A percentile compares a stretch with the other conserved stretches of the same genome.
These are phyloP conservation scores for Phytophthora foliorum DNA, from an alignment of 352 stramenopile genomes.

Conservation along the genomic window DNA sequence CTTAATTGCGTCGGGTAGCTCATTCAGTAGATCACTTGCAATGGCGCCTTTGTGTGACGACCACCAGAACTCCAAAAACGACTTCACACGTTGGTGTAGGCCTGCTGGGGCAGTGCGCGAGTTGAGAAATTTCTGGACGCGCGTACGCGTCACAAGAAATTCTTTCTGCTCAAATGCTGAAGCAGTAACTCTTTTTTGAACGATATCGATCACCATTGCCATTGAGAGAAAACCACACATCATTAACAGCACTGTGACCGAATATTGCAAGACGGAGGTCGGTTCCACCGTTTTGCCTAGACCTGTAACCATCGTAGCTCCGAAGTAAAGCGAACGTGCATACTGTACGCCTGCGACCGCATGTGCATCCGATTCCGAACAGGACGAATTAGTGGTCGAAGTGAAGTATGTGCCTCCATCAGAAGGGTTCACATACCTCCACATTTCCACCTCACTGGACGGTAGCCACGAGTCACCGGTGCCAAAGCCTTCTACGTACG, in stretches of 20 bases:
- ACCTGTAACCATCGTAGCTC: conserved; percentile 53
- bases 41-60: conserved; percentile 64
- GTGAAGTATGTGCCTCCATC: conserved; percentile 8
- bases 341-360: conserved; percentile 44
- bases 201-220: conserved; percentile 46
- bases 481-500: conserved; percentile 47
- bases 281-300: conserved; percentile 58
- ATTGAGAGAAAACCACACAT: conserved; percentile 52
- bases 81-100: conserved; percentile 63
- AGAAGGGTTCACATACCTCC: not conserved
- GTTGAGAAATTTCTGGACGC: conserved; percentile 64
- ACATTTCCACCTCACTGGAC: conserved; percentile 25
- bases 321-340: conserved; percentile 50
- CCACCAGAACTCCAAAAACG: conserved; percentile 82
- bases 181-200: conserved; percentile 60
- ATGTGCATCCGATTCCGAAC: conserved; percentile 8
- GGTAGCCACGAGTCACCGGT: conserved; percentile 34
- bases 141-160: conserved; percentile 59
- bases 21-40: conserved; percentile 53
- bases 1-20: conserved; percentile 64
- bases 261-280: conserved; percentile 38
- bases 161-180: conserved; percentile 71
- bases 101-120: conserved; percentile 50
- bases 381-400: conserved; percentile 11
- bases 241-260: conserved; percentile 52